Conservation (phyloP, 2,329 filamentous ascomycete genomes). For the Monosporascus sp. region DNA sequence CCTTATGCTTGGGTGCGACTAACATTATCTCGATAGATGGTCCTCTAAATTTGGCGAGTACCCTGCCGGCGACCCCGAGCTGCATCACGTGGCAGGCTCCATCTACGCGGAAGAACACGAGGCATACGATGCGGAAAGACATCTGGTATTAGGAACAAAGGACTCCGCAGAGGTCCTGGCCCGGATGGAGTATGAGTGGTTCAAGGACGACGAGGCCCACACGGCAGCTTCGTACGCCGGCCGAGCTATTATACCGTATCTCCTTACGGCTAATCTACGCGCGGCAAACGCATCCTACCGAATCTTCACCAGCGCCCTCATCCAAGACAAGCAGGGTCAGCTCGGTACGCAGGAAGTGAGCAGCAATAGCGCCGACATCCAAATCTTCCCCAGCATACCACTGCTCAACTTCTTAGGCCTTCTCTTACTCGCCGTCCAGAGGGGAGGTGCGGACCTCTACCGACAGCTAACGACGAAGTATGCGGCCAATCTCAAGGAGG, state of each 20-base stretch:
- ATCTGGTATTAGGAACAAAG: conserved; percentile 81
- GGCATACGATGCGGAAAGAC: conserved; percentile 86
- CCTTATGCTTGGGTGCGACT: too few relatives aligned
- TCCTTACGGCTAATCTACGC: conserved; percentile 83
- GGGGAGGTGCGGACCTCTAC: conserved; percentile 72
- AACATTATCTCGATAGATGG: conserved; percentile 52
- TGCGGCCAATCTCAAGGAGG: conserved; percentile 68
- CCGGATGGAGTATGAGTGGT: conserved; percentile 89
- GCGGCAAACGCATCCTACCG: conserved; percentile 80
- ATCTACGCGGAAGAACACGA: conserved; percentile 92
- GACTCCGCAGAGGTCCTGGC: conserved; percentile 79
- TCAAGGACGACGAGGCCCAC: conserved; percentile 80
- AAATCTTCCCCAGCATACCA: conserved; percentile 86
- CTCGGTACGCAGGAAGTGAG: conserved; percentile 79
- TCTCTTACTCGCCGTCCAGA: conserved; percentile 75
- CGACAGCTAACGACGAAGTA: conserved; percentile 80
- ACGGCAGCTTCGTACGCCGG: conserved; percentile 82
- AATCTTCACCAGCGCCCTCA: conserved; percentile 65
- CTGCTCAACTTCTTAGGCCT: conserved; percentile 90
- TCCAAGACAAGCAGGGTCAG: conserved; percentile 43
- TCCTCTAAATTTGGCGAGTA: conserved; percentile 79
- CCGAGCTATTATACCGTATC: conserved; percentile 83
- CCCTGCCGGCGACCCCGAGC: conserved; percentile 85
- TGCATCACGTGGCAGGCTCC: conserved; percentile 86
- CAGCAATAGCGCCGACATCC: conserved; percentile 64